Base-by-base conservation (phyloP, 177 flowering plant species). In the Telopea speciosissima region DNA sequence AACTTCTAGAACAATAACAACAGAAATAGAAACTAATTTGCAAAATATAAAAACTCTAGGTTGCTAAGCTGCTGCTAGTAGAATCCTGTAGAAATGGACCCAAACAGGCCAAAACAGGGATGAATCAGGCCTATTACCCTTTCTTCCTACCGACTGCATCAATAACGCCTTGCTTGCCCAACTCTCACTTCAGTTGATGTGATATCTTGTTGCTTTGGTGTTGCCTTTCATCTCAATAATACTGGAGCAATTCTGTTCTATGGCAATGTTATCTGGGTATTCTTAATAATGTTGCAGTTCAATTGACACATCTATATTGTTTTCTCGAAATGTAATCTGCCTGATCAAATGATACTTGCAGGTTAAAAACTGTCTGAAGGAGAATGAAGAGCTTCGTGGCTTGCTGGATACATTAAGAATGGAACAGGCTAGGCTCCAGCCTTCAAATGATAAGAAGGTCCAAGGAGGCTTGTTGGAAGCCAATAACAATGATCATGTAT, bases 281-380 rank as follows among this genome's bases (percentile, higher is more conserved):
- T 23, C 28, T 21, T 5, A 61, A 6, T 24, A 12, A 22, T 22
- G 24, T 14, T 62, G 31, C 36, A 12, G 9, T 62, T 25, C 9
- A 13, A 13, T 14, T 62, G 28, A 21, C 12, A 3, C 14, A 7
- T 24, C 33, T 62, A 3, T 62, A 1, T 26, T 9, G 17, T 31
- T 19, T 19, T 28, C 12, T 49, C 54, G 5, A 12, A 13, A 14
- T 12, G 31, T 21, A 17, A 62, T 65, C 24, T 71, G 31, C 59
- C 24, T 65, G 60, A 24, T 8, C 62, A 59, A 13, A 24, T 69
- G 60, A 24, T 22, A 59, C 42, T 62, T 73, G 65, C 80, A 94
- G 98, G 90, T 92, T 76, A 90, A 89, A 79, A 91, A 86, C 65
- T 90, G 97, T 73, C 86, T 94, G 13, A 85, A 85, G 78, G 91